Base-by-base conservation (phyloP, 2,329 filamentous ascomycete genomes). In the Parafenestella ontariensis region DNA sequence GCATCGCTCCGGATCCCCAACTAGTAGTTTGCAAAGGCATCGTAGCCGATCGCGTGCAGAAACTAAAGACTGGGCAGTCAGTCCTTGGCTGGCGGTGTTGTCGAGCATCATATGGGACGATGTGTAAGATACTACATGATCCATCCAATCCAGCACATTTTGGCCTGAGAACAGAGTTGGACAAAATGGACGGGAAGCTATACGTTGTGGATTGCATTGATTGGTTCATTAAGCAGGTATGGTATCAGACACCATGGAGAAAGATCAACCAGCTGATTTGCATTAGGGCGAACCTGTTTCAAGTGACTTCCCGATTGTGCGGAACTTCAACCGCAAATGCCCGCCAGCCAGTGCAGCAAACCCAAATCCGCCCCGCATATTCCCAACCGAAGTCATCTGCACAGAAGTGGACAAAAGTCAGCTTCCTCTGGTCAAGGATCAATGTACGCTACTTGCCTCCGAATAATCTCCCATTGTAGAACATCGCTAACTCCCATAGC, bases 1-100 rank as follows among this genome's bases (percentile, higher is more conserved):
- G 72, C 3, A 64, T 76, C 8, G 69, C 72, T 3, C 77, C 79
- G 6, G 82, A 85, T 36, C 82, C 83, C 0, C 82, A 84, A 50
- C 79, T 85, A 0, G 81, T 83, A 3, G 82, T 85, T 1, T 81
- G 82, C 33, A 82, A 82, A 53, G 83, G 83, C 0, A 70, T 84
- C 3, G 37, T 40, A 40, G 37, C 37, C 11, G 82, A 85, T 36
- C 76, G 81, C 10, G 72, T 83, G 5, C 79, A 83, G 42, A 80
- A 76, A 44, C 72, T 82, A 5, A 76, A 76, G 0, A 74, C 74
- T 8, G 74, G 72, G 1, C 68, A 72, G 1, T 68, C 80, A 0
- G 79, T 84, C 0, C 70, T 85, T 1, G 68, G 69, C 0, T 74
- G 70, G 71, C 64, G 73, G 1, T 76, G 73, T 46, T 73, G 70